A percentile compares a stretch with the other conserved stretches of the same genome.
Evolutionary conservation across 78 protist species (phyloP).

Genomic region (Creolimax fragrantissima): DNA sequence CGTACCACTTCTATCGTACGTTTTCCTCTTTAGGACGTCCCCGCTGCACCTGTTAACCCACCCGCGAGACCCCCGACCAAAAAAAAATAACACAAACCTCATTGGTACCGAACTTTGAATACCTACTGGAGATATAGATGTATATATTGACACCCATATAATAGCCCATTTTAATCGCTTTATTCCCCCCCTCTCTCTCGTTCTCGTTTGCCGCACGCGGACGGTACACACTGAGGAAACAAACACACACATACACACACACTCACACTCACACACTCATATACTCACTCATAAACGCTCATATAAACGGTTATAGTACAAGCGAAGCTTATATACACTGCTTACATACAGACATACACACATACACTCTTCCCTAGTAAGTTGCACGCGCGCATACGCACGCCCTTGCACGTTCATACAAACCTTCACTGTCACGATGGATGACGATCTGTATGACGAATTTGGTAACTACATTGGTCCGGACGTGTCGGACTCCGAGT

Average conservation of each 20-base stretch:
- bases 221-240: neutral
- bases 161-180: neutral
- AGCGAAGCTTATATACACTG: neutral
- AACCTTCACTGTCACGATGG: neutral
- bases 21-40: too few relatives aligned
- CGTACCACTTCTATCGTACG: too few relatives aligned
- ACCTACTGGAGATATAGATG: neutral
- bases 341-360: neutral
- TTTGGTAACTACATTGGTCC: conserved; percentile 94
- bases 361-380: neutral
- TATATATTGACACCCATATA: neutral
- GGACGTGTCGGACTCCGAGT: neutral
- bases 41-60: too few relatives aligned
- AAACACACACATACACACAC: neutral
- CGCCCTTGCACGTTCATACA: neutral
- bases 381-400: neutral
- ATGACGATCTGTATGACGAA: conserved; percentile 71
- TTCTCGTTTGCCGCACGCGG: neutral
- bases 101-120: neutral
- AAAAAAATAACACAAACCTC: neutral
- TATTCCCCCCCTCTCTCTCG: neutral
- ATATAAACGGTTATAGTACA: neutral
- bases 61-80: neutral
- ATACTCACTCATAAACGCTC: neutral
- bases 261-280: neutral